These are phyloP conservation scores for Osmanthus fragrans DNA, from an alignment of 257 asterid genomes.

Conservation along the genomic window DNA sequence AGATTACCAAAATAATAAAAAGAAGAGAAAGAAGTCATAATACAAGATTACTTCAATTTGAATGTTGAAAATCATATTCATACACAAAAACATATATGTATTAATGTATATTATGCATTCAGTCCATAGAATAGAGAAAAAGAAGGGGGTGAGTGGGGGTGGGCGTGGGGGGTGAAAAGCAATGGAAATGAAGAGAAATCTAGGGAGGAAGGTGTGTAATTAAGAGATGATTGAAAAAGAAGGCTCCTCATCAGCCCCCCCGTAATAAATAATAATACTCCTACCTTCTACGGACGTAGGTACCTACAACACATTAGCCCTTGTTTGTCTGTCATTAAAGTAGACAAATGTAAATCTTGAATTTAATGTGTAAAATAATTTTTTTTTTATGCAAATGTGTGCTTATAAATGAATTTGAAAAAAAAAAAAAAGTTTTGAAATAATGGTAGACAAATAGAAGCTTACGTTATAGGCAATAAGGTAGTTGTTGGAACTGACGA, in stretches of 20 bases:
- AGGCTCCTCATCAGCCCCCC: conserved; percentile 14
- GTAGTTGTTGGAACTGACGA: conserved; percentile 51
- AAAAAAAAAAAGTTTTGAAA: no score
- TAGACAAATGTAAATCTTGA: no score
- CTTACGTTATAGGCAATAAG: background rate
- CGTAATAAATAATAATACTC: conserved; percentile 29
- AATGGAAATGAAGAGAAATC: conserved; percentile 27
- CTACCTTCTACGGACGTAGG: conserved; percentile 20
- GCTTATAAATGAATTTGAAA: no score
- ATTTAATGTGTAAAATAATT: background rate
- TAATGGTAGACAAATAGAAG: no score
- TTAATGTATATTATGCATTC: no score
- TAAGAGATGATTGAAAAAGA: conserved; percentile 36
- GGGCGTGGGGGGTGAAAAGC: background rate
- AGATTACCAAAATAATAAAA: background rate
- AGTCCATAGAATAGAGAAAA: no score
- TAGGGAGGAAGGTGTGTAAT: conserved; percentile 46
- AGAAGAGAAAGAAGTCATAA: background rate
- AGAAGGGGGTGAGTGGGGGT: background rate
- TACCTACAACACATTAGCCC: no score
- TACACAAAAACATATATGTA: no score
- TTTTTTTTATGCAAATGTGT: no score
- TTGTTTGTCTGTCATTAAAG: no score
- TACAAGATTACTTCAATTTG: background rate
- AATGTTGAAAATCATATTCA: no score